Evolutionary conservation across 768 basidiomycete genomes (phyloP), one percentile per base, ranked within the genome.

Genomic region (Antrodiella citrinella): DNA sequence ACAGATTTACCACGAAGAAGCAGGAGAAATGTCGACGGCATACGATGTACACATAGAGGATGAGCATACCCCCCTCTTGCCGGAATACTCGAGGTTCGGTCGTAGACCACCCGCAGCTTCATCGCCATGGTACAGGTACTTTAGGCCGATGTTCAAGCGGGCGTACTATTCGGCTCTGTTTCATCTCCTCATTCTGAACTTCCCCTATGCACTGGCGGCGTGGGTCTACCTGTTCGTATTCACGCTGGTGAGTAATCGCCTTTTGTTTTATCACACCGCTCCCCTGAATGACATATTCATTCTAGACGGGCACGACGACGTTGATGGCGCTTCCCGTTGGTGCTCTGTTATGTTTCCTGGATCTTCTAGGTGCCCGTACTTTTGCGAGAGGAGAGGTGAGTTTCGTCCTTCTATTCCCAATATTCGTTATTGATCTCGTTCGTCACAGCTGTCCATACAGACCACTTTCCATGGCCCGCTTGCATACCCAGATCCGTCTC

Each of bases 201-300:
- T 91, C 59, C 87, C 87, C 0, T 90, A 77, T 57, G 85, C 85
- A 13, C 65, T 91, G 51, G 61, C 70, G n/a, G 83, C 85, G n/a
- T 90, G 84, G 82, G 61, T 88, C 9, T 90, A 80, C 61, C 69
- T 86, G 13, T 88, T 91, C 57, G 80, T 87, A 10, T 85, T 90
- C 58, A 91, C 88, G 0, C 67, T 91, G 65, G 88, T 89, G 58
- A 57, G 82, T 72, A 38, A 40, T 23, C n/a, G 30, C 41, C 19
- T 26, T 26, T 24, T 3, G 3, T 38, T 24, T 22, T 39, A 24
- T 24, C 44, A 43, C n/a, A n/a, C n/a, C 30, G 30, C 21, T 3
- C 22, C 9, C 41, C 18, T 23, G 1, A 24, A 25, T 22, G 25
- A 15, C 12, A 25, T 15, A 10, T 38, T 42, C 30, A 12, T 51